Evolutionary conservation across 116 monocot genomes (phyloP).

Genomic region (Thalassia testudinum): DNA sequence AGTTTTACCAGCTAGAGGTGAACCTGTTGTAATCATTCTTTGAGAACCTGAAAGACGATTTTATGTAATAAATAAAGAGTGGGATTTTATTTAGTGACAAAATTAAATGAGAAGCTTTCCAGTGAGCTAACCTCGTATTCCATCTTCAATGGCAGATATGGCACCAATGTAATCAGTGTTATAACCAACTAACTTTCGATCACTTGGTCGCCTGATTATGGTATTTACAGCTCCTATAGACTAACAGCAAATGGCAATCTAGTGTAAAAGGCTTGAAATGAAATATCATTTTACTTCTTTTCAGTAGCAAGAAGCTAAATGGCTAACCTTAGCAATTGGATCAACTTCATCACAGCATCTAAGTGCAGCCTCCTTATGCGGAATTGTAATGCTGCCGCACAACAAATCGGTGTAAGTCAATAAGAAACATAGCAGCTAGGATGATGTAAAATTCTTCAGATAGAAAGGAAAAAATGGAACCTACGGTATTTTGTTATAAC

Average conservation of each 20-base stretch:
- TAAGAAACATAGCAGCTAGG: no score
- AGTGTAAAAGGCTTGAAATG: not conserved
- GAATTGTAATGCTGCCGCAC: conserved; percentile 24
- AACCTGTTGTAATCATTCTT: conserved; percentile 27
- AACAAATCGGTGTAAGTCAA: no score
- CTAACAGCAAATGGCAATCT: conserved; percentile 21
- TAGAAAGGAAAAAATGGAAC: no score
- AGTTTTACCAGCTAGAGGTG: conserved; percentile 61
- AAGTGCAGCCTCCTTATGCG: conserved; percentile 78
- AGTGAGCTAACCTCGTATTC: conserved; percentile 40
- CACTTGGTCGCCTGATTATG: conserved; percentile 51
- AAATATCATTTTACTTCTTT: no score
- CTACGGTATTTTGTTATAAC: no score
- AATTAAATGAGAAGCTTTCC: no score
- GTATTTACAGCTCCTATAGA: conserved; percentile 94
- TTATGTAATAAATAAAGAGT: no score
- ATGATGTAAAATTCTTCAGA: no score
- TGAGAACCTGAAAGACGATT: conserved; percentile 22
- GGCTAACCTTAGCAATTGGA: conserved; percentile 76
- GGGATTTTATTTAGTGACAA: not conserved
- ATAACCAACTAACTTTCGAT: conserved; percentile 85
- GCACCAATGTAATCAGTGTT: conserved; percentile 95
- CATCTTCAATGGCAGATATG: conserved; percentile 98
- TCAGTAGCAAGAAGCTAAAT: not conserved
- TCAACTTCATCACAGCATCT: conserved; percentile 80